These are phyloP conservation scores for Myxozyma neglecta DNA, from an alignment of 805 yeast species.

Conservation along the genomic window DNA sequence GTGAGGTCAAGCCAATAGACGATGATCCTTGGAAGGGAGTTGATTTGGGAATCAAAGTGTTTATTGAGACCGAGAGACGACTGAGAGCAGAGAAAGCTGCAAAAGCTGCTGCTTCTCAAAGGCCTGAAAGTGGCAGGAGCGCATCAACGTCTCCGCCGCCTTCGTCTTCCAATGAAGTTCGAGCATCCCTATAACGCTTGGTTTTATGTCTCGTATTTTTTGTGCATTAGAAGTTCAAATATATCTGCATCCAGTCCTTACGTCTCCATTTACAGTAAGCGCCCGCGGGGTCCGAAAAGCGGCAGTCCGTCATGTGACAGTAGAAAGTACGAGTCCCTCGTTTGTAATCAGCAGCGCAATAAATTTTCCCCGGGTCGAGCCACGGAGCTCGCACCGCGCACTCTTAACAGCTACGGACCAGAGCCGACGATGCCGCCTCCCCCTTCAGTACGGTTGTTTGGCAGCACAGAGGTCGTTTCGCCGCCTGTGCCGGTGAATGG, in stretches of 20 bases:
- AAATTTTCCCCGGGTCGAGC: constrained; percentile 3
- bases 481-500: neutral
- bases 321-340: neutral
- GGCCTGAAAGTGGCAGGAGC: too few species aligned
- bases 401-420: neutral
- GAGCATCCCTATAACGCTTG: neutral
- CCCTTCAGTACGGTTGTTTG: constrained; percentile 11
- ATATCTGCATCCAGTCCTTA: too few species aligned
- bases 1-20: constrained; percentile 8
- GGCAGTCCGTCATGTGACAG: neutral
- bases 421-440: constrained; percentile 10
- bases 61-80: constrained; percentile 77
- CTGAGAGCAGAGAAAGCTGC: constrained; percentile 40
- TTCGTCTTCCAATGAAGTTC: neutral
- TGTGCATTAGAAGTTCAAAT: too few species aligned
- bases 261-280: too few species aligned
- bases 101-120: neutral
- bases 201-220: too few species aligned
- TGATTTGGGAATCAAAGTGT: constrained; percentile 74
- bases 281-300: neutral
- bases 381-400: neutral
- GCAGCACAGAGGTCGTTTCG: constrained; percentile 7
- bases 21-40: constrained; percentile 57
- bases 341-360: neutral
- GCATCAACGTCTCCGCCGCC: constrained; percentile 1